A percentile compares a stretch with the other conserved stretches of the same genome.
phyloP scores from a whole-genome alignment of 768 basidiomycete species.

The Dacryopinax spathularia region DNA sequence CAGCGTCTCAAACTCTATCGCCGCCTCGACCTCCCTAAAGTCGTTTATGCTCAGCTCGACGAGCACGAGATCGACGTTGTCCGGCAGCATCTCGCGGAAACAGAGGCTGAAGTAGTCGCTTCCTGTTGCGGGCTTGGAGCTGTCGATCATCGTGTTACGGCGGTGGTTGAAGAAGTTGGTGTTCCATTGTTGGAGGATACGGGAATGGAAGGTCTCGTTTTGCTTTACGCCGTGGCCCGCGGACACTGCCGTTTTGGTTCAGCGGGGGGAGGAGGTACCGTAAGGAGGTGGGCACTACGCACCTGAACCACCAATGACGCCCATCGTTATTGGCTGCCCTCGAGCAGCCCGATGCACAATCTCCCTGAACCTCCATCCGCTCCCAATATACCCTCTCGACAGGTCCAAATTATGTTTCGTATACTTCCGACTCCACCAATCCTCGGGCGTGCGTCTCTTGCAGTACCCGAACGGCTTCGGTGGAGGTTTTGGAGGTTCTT shows the following conservation, averaged over 20 bases:
- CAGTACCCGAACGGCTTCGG: neutral
- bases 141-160: neutral
- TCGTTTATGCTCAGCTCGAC: slow-evolving; percentile 26
- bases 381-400: neutral
- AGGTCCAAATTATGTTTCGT: neutral
- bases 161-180: neutral
- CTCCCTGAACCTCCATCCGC: neutral
- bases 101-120: slow-evolving; percentile 24
- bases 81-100: slow-evolving; percentile 23
- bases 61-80: slow-evolving; percentile 20
- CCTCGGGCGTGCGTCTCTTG: neutral
- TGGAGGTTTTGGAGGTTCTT: neutral
- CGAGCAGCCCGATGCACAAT: neutral
- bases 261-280: neutral
- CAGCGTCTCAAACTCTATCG: slow-evolving; percentile 25
- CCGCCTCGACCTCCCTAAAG: slow-evolving; percentile 12
- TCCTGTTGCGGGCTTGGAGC: slow-evolving; percentile 17
- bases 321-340: neutral
- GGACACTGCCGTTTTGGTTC: slow-evolving; percentile 1
- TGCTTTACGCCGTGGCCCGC: slow-evolving; percentile 2
- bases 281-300: neutral
- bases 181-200: neutral
- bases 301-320: neutral
- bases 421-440: neutral
- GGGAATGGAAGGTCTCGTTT: neutral